A percentile compares a stretch with the other conserved stretches of the same genome.
These are phyloP conservation scores for Tylopilus subfusipes DNA, from an alignment of 768 basidiomycete genomes.

Conservation along the genomic window DNA sequence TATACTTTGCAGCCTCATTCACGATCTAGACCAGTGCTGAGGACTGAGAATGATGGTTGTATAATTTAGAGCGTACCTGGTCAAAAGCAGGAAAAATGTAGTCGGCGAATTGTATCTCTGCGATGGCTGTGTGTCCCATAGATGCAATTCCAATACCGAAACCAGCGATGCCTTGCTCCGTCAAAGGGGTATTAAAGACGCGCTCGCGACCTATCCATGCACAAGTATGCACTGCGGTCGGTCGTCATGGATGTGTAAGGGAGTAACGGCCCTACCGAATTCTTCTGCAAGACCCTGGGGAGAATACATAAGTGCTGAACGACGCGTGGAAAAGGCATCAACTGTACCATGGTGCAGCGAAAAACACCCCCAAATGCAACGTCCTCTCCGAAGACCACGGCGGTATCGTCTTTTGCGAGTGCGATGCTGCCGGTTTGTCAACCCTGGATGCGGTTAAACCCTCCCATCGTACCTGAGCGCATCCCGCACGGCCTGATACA, in stretches of 20 bases:
- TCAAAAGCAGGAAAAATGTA: conserved; percentile 96
- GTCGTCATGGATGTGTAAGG: background rate
- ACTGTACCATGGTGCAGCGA: conserved; percentile 80
- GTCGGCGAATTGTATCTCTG: conserved; percentile 88
- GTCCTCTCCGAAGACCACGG: conserved; percentile 89
- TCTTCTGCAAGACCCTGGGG: conserved; percentile 84
- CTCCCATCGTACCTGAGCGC: conserved; percentile 63
- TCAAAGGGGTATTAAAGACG: conserved; percentile 93
- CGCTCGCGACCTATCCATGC: conserved; percentile 68
- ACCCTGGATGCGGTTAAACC: background rate
- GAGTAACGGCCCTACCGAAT: conserved; percentile 56
- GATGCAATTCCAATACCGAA: conserved; percentile 89
- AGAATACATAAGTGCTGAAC: background rate
- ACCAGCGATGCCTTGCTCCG: conserved; percentile 91
- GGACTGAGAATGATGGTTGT: background rate
- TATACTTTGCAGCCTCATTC: conserved; percentile 91
- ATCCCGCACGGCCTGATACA: conserved; percentile 89
- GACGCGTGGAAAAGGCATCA: conserved; percentile 7
- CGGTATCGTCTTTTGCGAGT: conserved; percentile 77
- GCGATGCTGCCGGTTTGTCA: conserved; percentile 57
- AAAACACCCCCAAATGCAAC: conserved; percentile 96
- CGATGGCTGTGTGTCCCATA: conserved; percentile 94
- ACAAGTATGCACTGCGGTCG: background rate
- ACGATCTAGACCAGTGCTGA: conserved; percentile 56
- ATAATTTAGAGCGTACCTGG: conserved; percentile 50